Percentiles rank a stretch among this genome's conserved stretches.
phyloP scores from a whole-genome alignment of 1,284 basidiomycete genomes.

The Apiotrichum mycotoxinovorans region DNA sequence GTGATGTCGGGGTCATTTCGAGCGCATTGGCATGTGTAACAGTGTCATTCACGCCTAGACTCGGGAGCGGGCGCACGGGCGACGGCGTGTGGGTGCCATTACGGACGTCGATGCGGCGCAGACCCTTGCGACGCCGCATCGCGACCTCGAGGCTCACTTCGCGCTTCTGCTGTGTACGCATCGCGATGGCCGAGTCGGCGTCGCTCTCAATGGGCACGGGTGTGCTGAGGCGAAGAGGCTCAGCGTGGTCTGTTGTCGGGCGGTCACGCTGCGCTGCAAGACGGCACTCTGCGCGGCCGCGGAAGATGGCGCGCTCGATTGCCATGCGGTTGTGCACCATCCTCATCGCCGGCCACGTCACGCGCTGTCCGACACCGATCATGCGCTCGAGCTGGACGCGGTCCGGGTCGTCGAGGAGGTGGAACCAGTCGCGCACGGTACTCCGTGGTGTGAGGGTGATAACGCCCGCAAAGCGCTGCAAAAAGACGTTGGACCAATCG shows the following conservation, averaged over 20 bases:
- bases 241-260: constrained; percentile 32
- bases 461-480: constrained; percentile 59
- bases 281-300: constrained; percentile 72
- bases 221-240: constrained; percentile 6
- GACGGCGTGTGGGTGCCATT: background rate
- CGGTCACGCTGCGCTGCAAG: constrained; percentile 49
- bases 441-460: constrained; percentile 77
- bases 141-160: constrained; percentile 13
- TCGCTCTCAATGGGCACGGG: constrained; percentile 49
- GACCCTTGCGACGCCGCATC: constrained; percentile 1
- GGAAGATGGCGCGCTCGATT: constrained; percentile 65
- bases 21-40: no score
- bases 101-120: background rate
- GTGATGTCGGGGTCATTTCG: background rate
- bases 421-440: constrained; percentile 75
- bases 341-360: constrained; percentile 93
- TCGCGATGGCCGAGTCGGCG: constrained; percentile 47
- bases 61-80: background rate
- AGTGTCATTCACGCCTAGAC: no score
- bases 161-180: constrained; percentile 16
- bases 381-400: constrained; percentile 73
- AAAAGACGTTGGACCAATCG: constrained; percentile 91
- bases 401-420: constrained; percentile 78
- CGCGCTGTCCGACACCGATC: constrained; percentile 79
- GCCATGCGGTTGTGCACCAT: constrained; percentile 80